Evolutionary conservation across 2,329 filamentous ascomycete species (phyloP).

Genomic region (Penicillium sp.): DNA sequence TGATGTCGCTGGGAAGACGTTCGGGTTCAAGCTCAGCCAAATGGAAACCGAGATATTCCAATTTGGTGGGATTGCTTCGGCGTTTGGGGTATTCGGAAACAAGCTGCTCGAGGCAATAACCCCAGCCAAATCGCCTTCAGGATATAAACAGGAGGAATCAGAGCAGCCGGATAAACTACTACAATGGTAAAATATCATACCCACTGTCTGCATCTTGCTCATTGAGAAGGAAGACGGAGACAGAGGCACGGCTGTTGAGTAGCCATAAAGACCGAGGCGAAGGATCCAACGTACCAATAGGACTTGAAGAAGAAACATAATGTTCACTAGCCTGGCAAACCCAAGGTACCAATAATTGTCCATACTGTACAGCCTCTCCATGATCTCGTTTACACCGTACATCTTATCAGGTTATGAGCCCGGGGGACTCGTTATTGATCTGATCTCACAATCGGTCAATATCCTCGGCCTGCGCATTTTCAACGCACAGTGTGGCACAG

Average conservation of each 20-base stretch:
- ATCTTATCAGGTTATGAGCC: too few relatives aligned
- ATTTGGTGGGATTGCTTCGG: constrained; percentile 33
- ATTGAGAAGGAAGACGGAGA: too few relatives aligned
- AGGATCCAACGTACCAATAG: not conserved
- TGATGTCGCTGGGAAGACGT: constrained; percentile 22
- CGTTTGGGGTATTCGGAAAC: constrained; percentile 35
- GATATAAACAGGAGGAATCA: not conserved
- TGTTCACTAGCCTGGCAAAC: not conserved
- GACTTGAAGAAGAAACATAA: not conserved
- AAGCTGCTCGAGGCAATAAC: constrained; percentile 25
- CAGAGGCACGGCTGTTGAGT: too few relatives aligned
- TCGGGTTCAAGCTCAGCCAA: constrained; percentile 29
- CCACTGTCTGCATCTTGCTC: not conserved
- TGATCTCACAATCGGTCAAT: too few relatives aligned
- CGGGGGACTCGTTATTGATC: too few relatives aligned
- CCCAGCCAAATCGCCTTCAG: not conserved
- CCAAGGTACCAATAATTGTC: not conserved
- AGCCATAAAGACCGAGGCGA: not conserved
- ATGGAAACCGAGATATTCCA: constrained; percentile 36
- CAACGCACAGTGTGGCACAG: too few relatives aligned
- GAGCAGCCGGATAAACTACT: not conserved
- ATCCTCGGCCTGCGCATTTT: too few relatives aligned
- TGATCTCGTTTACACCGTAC: too few relatives aligned
- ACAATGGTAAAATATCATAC: not conserved
- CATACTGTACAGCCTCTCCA: too few relatives aligned